A percentile compares a stretch with the other conserved stretches of the same genome.
Evolutionary conservation across 2,329 filamentous ascomycete genomes (phyloP).

Genomic region (Dactylella cylindrospora): DNA sequence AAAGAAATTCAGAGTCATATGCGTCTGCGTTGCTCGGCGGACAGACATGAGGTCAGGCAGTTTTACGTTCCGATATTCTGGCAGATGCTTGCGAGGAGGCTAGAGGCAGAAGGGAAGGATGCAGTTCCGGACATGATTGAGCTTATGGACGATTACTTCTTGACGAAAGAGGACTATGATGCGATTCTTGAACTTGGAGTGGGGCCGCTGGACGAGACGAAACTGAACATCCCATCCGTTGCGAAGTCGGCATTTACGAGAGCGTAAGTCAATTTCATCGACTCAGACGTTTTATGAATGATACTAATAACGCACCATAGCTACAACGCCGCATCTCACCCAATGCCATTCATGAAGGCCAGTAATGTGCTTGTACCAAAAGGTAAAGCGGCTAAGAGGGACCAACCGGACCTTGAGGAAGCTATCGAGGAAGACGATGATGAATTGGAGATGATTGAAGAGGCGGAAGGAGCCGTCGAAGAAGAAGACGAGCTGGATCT

Average conservation of each 20-base stretch:
- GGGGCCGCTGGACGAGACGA: constrained; percentile 75
- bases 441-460: constrained; percentile 63
- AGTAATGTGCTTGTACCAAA: constrained; percentile 60
- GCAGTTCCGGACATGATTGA: constrained; percentile 80
- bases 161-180: constrained; percentile 94
- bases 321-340: constrained; percentile 83
- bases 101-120: constrained; percentile 79
- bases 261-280: constrained; percentile 62
- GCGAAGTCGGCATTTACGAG: constrained; percentile 89
- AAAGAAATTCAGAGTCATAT: constrained; percentile 98
- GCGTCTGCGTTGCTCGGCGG: constrained; percentile 84
- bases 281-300: constrained; percentile 6
- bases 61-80: constrained; percentile 90
- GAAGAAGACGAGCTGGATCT: constrained; percentile 77
- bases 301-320: constrained; percentile 54
- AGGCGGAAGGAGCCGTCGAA: constrained; percentile 60
- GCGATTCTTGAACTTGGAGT: constrained; percentile 87
- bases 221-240: constrained; percentile 76
- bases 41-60: constrained; percentile 90
- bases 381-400: constrained; percentile 67
- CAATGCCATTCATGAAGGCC: constrained; percentile 94
- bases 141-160: constrained; percentile 94
- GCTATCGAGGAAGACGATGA: constrained; percentile 89
- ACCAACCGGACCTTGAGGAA: constrained; percentile 91
- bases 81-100: constrained; percentile 72